Evolutionary conservation across 1,284 basidiomycete species (phyloP).

Genomic region (Ceraceosorus bombacis): DNA sequence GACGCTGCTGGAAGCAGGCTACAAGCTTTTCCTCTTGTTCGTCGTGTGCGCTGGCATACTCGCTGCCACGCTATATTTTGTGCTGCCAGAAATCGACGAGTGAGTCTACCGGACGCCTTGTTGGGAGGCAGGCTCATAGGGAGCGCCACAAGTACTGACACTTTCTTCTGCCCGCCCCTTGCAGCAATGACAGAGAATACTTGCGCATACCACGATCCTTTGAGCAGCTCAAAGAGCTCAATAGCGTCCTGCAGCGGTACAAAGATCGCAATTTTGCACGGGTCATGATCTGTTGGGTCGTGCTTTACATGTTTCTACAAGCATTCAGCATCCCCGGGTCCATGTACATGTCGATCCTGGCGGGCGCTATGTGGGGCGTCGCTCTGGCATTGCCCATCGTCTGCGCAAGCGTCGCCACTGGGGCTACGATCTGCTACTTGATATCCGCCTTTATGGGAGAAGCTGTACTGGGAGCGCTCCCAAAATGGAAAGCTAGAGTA

Average conservation of each 20-base stretch:
- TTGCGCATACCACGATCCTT: constrained; percentile 49
- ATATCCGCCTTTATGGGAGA: constrained; percentile 75
- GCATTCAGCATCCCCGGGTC: constrained; percentile 93
- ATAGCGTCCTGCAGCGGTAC: constrained; percentile 49
- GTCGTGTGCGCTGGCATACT: constrained; percentile 26
- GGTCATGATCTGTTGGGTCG: constrained; percentile 48
- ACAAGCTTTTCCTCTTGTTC: constrained; percentile 27
- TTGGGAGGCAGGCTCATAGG: not conserved
- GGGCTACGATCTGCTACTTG: constrained; percentile 84
- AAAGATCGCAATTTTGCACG: constrained; percentile 46
- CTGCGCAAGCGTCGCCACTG: constrained; percentile 81
- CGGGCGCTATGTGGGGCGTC: constrained; percentile 94
- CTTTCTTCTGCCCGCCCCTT: not conserved
- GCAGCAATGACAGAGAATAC: constrained; percentile 21
- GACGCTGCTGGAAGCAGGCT: constrained; percentile 23
- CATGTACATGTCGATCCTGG: constrained; percentile 95
- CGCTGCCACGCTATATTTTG: constrained; percentile 27
- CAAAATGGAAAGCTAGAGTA: constrained; percentile 67
- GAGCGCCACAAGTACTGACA: not conserved
- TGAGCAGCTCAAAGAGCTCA: constrained; percentile 48
- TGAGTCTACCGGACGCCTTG: not conserved
- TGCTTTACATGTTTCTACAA: constrained; percentile 84
- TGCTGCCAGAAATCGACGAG: constrained; percentile 31
- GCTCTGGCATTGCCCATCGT: constrained; percentile 77
- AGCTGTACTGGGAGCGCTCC: constrained; percentile 48